Percentiles rank a stretch among this genome's conserved stretches.
Evolutionary conservation across 495 filamentous ascomycete species (phyloP).

Genomic region (Daldinia childiae): DNA sequence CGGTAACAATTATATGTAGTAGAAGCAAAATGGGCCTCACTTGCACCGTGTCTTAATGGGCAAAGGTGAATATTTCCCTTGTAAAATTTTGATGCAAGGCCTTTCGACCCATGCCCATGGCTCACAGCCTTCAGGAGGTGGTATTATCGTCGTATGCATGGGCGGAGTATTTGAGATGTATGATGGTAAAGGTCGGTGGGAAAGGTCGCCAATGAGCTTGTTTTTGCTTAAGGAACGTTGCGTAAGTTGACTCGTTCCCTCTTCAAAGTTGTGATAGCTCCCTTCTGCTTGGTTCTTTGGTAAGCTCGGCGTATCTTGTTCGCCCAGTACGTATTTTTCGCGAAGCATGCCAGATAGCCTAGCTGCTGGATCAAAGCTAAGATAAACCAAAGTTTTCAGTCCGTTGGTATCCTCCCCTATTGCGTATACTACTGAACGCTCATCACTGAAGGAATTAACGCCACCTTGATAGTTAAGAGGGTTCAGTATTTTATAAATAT

Average conservation of each 20-base stretch:
- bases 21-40: conserved; percentile 4
- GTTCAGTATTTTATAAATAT: conserved; percentile 66
- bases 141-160: conserved; percentile 6
- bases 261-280: background rate
- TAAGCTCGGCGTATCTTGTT: conserved; percentile 11
- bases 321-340: conserved; percentile 44
- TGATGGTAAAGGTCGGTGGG: conserved; percentile 11
- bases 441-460: conserved; percentile 65
- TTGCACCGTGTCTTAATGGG: conserved; percentile 21
- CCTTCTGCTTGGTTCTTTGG: background rate
- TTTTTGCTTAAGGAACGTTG: conserved; percentile 2
- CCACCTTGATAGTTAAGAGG: conserved; percentile 59
- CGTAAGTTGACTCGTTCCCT: background rate
- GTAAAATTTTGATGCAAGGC: conserved; percentile 35
- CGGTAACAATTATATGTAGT: conserved; percentile 6
- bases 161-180: conserved; percentile 19
- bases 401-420: conserved; percentile 53
- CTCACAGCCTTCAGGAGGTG: conserved; percentile 7
- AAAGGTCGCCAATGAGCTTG: conserved; percentile 7
- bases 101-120: conserved; percentile 37
- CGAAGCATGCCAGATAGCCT: conserved; percentile 51
- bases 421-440: conserved; percentile 68
- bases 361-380: conserved; percentile 69
- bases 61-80: conserved; percentile 34
- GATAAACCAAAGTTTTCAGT: conserved; percentile 62